Evolutionary conservation across 2,329 filamentous ascomycete genomes (phyloP).

Genomic region (Arachnomyces sp.): DNA sequence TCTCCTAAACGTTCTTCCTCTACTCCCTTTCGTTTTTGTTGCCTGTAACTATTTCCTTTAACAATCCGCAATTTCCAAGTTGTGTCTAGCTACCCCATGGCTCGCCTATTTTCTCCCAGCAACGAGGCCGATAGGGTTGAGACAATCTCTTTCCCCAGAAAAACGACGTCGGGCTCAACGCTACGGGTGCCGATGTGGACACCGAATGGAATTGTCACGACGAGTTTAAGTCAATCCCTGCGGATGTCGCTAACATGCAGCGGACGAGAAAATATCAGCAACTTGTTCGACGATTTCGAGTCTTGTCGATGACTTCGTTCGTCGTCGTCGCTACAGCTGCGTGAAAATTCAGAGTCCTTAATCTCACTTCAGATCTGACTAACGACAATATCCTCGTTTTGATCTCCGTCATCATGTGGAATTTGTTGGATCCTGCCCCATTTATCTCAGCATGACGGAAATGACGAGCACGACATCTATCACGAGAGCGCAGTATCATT

Average conservation of each 20-base stretch:
- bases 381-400: constrained; percentile 8
- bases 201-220: constrained; percentile 4
- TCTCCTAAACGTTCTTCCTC: too few species aligned
- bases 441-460: constrained; percentile 11
- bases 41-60: too few species aligned
- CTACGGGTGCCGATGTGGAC: neutral
- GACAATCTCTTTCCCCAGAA: too few species aligned
- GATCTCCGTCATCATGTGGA: constrained; percentile 10
- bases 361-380: constrained; percentile 5
- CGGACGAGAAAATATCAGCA: constrained; percentile 13
- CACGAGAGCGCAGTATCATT: constrained; percentile 33
- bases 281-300: constrained; percentile 9
- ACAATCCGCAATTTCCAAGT: too few species aligned
- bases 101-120: too few species aligned
- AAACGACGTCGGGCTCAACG: too few species aligned
- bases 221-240: constrained; percentile 7
- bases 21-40: too few species aligned
- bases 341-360: constrained; percentile 9
- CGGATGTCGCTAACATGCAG: constrained; percentile 9
- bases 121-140: too few species aligned
- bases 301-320: constrained; percentile 11
- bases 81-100: too few species aligned
- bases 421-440: constrained; percentile 10
- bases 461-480: constrained; percentile 21
- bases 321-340: constrained; percentile 7